phyloP scores from a whole-genome alignment of 108 stramenopile species.

The Pseudonitzschia multiseries region DNA sequence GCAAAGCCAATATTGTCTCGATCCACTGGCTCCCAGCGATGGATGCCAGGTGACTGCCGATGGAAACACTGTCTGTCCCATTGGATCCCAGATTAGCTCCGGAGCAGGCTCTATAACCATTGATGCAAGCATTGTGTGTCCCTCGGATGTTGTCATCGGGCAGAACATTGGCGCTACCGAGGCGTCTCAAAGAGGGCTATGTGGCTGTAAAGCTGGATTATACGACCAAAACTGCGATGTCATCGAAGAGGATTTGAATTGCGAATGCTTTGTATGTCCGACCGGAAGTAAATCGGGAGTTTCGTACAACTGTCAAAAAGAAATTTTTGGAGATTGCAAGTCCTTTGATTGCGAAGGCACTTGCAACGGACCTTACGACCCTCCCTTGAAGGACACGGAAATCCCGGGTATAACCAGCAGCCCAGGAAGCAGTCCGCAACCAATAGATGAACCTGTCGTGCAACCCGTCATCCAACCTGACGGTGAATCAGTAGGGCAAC shows the following conservation, averaged over 20 bases:
- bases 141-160: not conserved
- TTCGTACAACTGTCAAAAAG: slow-evolving; percentile 7
- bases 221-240: slow-evolving; percentile 5
- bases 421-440: too few relatives aligned
- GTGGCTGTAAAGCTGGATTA: not conserved
- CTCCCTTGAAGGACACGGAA: not conserved
- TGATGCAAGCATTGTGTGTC: slow-evolving; percentile 6
- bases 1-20: slow-evolving; percentile 1
- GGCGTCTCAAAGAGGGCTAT: slow-evolving; percentile 9
- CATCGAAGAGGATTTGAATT: slow-evolving; percentile 2
- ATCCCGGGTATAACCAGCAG: too few relatives aligned
- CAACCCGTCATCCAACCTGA: not conserved
- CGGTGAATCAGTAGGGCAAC: not conserved
- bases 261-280: slow-evolving; percentile 15
- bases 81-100: not conserved
- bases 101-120: not conserved
- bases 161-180: not conserved
- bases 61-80: not conserved
- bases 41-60: not conserved
- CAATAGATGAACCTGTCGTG: not conserved
- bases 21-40: not conserved
- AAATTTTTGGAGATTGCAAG: slow-evolving; percentile 5
- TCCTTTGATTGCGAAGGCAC: slow-evolving; percentile 21
- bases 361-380: slow-evolving; percentile 18
- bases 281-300: not conserved